Evolutionary conservation across 768 basidiomycete genomes (phyloP).

Genomic region (Rhodocollybia butyracea): DNA sequence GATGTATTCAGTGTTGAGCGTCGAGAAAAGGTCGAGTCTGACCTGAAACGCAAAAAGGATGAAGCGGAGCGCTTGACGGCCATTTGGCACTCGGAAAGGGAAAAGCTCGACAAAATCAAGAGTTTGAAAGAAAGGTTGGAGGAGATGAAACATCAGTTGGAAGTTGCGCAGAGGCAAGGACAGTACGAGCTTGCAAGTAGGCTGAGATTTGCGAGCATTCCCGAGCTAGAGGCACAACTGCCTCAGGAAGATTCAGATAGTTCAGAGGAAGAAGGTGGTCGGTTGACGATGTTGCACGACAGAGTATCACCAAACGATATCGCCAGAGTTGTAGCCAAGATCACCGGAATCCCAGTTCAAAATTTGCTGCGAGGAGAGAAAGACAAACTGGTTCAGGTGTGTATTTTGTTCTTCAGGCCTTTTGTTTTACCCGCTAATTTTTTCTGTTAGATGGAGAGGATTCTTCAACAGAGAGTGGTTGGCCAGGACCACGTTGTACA

Average conservation of each 20-base stretch:
- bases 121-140: constrained; percentile 73
- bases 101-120: constrained; percentile 66
- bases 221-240: constrained; percentile 70
- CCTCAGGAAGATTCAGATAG: constrained; percentile 52
- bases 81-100: constrained; percentile 80
- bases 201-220: constrained; percentile 83
- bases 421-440: neutral
- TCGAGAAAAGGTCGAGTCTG: constrained; percentile 59
- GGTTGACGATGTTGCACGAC: constrained; percentile 73
- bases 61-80: constrained; percentile 59
- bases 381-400: constrained; percentile 83
- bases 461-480: constrained; percentile 69
- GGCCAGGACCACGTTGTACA: constrained; percentile 89
- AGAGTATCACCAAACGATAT: constrained; percentile 89
- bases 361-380: constrained; percentile 86
- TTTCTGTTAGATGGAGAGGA: constrained; percentile 76
- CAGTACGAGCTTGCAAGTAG: constrained; percentile 80
- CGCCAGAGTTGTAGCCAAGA: constrained; percentile 80
- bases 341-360: constrained; percentile 89
- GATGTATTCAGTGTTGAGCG: constrained; percentile 84
- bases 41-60: constrained; percentile 56
- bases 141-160: constrained; percentile 80
- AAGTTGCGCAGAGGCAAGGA: constrained; percentile 87
- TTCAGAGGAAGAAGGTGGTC: constrained; percentile 36
- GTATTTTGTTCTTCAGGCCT: constrained; percentile 22